Conservation (phyloP, 768 basidiomycete species). For the Hirschioporus abietinus region DNA sequence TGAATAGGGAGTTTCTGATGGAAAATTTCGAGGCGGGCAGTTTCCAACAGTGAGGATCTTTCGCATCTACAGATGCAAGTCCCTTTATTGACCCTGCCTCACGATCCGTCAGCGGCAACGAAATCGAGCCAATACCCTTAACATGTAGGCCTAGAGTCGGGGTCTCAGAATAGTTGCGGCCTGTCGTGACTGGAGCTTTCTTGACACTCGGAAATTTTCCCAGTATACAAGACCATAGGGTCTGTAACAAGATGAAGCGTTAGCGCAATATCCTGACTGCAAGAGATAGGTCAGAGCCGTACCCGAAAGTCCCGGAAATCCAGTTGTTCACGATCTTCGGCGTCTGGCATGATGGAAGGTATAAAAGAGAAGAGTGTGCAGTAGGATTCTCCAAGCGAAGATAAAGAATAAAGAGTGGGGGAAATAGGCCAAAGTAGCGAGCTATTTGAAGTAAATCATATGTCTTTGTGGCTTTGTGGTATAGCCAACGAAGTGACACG, state of each 20-base stretch:
- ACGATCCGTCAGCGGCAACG: background rate
- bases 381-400: too few species aligned
- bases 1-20: background rate
- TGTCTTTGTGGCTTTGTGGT: background rate
- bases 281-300: too few species aligned
- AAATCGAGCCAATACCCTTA: background rate
- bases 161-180: background rate
- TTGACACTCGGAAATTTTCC: background rate
- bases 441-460: background rate
- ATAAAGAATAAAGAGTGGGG: too few species aligned
- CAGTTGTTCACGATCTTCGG: too few species aligned
- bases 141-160: background rate
- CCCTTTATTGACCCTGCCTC: background rate
- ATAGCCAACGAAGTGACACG: background rate
- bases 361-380: too few species aligned
- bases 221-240: background rate
- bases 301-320: too few species aligned
- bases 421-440: background rate
- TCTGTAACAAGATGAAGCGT: background rate
- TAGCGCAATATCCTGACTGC: background rate
- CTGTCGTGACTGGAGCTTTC: background rate
- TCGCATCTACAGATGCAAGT: background rate
- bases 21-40: background rate
- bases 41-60: background rate
- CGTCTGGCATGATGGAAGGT: too few species aligned